A percentile compares a stretch with the other conserved stretches of the same genome.
Evolutionary conservation across 164 flowering plant species (phyloP).

Genomic region (Macadamia tetraphylla): DNA sequence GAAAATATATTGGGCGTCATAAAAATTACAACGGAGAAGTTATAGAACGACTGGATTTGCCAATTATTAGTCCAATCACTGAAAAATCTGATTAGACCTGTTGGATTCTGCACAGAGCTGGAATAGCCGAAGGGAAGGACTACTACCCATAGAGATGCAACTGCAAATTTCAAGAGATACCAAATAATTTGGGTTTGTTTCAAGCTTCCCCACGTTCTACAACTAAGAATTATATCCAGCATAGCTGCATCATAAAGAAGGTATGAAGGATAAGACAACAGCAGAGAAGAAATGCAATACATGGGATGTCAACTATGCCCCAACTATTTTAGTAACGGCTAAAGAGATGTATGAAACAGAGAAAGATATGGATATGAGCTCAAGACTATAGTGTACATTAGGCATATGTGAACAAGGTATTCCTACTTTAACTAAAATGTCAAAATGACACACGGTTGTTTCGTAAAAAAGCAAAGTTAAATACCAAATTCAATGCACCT

Average conservation of each 20-base stretch:
- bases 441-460: too few species aligned
- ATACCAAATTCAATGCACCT: too few species aligned
- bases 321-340: not conserved
- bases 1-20: constrained; percentile 76
- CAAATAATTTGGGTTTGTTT: constrained; percentile 66
- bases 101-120: constrained; percentile 63
- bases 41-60: constrained; percentile 58
- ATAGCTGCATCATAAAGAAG: constrained; percentile 50
- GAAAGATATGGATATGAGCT: too few species aligned
- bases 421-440: too few species aligned
- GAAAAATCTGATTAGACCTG: constrained; percentile 70
- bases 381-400: too few species aligned
- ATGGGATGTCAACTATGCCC: not conserved
- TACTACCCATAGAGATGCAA: constrained; percentile 82
- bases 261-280: not conserved
- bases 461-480: too few species aligned
- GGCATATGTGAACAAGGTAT: too few species aligned
- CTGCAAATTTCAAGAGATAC: constrained; percentile 69
- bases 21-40: constrained; percentile 65
- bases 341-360: not conserved
- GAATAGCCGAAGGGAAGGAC: constrained; percentile 79
- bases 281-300: not conserved
- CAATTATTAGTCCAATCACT: constrained; percentile 58
- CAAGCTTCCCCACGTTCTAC: constrained; percentile 84
- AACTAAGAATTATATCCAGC: constrained; percentile 81